Evolutionary conservation across 192 early-diverging fungal genomes (phyloP).

Genomic region (Chytriomyces sp.): DNA sequence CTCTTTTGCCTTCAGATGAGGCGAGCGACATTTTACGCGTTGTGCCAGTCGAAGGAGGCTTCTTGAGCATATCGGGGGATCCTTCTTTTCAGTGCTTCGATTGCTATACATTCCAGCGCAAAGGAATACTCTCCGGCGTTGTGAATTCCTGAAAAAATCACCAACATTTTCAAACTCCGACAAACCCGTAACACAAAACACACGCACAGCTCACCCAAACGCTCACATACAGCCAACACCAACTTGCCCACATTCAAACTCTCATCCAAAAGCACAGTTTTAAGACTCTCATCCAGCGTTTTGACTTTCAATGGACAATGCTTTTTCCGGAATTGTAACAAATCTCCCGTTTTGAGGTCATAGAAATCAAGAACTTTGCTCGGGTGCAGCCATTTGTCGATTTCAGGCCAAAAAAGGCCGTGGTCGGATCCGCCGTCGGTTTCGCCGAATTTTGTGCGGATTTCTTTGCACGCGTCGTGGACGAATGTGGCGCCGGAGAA

Average conservation of each 20-base stretch:
- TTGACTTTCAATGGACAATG: constrained; percentile 59
- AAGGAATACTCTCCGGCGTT: constrained; percentile 69
- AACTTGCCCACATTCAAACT: constrained; percentile 45
- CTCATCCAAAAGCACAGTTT: constrained; percentile 64
- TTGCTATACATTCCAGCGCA: constrained; percentile 19
- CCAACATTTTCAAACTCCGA: neutral
- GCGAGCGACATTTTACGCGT: neutral
- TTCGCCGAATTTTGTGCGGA: constrained; percentile 60
- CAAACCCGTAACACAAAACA: constrained; percentile 3
- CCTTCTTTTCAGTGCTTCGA: too few species aligned
- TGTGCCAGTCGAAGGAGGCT: too few species aligned
- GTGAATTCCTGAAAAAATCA: constrained; percentile 42
- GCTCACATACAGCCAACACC: constrained; percentile 58
- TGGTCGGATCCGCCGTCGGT: constrained; percentile 58
- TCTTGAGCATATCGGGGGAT: too few species aligned
- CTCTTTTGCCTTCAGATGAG: neutral
- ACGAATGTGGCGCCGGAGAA: constrained; percentile 55
- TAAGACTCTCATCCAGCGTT: constrained; percentile 58
- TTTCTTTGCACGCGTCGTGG: constrained; percentile 61
- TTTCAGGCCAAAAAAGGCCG: constrained; percentile 57
- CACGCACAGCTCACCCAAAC: constrained; percentile 50
- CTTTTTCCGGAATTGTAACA: constrained; percentile 64
- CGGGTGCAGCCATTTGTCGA: constrained; percentile 58
- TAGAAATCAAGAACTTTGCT: constrained; percentile 64
- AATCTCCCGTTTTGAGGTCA: constrained; percentile 61